phyloP scores from a whole-genome alignment of 352 stramenopile species.

The Achlya hypogyna region DNA sequence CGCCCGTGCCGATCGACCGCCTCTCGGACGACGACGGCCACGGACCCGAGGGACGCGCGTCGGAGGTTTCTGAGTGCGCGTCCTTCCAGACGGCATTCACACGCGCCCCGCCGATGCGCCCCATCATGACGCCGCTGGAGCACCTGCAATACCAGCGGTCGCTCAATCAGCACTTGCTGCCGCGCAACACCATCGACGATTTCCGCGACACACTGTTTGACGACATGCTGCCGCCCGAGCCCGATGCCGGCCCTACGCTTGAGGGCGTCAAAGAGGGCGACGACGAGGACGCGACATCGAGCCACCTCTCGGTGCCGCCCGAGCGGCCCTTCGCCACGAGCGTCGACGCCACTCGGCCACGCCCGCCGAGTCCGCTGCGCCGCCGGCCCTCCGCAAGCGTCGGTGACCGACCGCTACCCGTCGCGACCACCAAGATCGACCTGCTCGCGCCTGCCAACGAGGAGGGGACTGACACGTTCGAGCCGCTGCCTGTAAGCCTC shows the following conservation, averaged over 20 bases:
- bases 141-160: conserved; percentile 17
- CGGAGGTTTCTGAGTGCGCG: conserved; percentile 4
- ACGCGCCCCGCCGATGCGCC: conserved; percentile 5
- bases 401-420: neutral
- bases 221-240: neutral
- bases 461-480: neutral
- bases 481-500: neutral
- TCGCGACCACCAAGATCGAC: neutral
- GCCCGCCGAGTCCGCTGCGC: neutral
- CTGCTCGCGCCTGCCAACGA: neutral
- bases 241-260: neutral
- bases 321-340: neutral
- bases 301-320: neutral
- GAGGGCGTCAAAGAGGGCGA: neutral
- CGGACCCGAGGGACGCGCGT: neutral
- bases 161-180: conserved; percentile 8
- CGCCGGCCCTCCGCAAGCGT: neutral
- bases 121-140: conserved; percentile 17
- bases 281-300: neutral
- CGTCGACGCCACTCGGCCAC: neutral
- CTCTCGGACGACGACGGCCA: neutral
- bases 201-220: conserved; percentile 5
- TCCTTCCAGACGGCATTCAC: conserved; percentile 13
- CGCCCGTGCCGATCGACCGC: neutral
- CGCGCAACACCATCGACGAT: neutral